Evolutionary conservation across 306 rosid species (phyloP).

Genomic region (Psophocarpus tetragonolobus): DNA sequence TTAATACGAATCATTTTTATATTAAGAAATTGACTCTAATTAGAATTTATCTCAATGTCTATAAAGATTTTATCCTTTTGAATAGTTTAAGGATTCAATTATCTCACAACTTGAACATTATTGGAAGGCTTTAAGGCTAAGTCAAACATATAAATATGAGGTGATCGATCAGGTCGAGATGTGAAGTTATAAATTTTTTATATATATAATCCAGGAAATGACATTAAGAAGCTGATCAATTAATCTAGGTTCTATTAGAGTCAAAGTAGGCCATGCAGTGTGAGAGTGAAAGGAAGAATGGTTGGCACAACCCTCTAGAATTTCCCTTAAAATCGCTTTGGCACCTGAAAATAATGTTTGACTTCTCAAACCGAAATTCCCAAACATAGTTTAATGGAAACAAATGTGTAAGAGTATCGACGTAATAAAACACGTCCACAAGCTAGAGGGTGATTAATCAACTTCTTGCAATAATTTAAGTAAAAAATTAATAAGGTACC

Average conservation of each 20-base stretch:
- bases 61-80: neutral
- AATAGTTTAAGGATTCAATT: neutral
- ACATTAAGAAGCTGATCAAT: constrained; percentile 6
- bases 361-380: constrained; percentile 24
- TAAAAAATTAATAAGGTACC: neutral
- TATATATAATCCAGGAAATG: neutral
- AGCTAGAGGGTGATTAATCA: neutral
- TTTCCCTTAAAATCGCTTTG: neutral
- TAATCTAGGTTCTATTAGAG: neutral
- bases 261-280: constrained; percentile 1
- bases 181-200: neutral
- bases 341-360: neutral
- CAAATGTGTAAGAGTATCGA: neutral
- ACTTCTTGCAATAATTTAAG: neutral
- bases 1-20: no score
- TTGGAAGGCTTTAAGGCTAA: neutral
- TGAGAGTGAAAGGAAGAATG: neutral
- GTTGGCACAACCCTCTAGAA: neutral
- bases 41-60: neutral
- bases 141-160: neutral
- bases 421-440: neutral
- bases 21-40: neutral
- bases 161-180: neutral
- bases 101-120: neutral
- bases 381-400: neutral